Conservation (phyloP, 2,329 filamentous ascomycete genomes). For the Talaromyces albobiverticillius region DNA sequence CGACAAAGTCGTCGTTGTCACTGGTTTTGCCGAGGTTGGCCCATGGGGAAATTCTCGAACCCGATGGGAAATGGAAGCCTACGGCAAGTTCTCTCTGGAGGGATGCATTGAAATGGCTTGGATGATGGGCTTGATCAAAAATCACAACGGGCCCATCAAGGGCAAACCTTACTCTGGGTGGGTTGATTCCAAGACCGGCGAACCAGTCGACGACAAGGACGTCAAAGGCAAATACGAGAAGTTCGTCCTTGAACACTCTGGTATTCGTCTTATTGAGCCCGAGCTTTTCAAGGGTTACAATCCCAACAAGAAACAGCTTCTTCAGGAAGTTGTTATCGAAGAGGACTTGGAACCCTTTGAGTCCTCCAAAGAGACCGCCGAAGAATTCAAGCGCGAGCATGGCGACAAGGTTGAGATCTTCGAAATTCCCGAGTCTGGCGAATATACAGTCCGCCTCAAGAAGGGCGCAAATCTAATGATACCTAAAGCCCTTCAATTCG, state of each 20-base stretch:
- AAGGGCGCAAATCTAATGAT: constrained; percentile 95
- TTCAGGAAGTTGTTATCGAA: constrained; percentile 96
- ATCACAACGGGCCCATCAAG: constrained; percentile 94
- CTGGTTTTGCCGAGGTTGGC: constrained; percentile 85
- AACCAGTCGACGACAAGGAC: constrained; percentile 97
- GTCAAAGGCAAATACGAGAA: constrained; percentile 98
- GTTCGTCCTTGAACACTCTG: constrained; percentile 90
- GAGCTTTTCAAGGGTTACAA: constrained; percentile 97
- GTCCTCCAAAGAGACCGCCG: constrained; percentile 91
- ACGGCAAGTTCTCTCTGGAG: constrained; percentile 94
- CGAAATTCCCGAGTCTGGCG: constrained; percentile 87
- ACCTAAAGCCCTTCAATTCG: constrained; percentile 94
- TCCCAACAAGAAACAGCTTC: constrained; percentile 95
- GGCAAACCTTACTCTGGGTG: constrained; percentile 93
- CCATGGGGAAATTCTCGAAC: constrained; percentile 99
- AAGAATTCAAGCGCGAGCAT: constrained; percentile 96
- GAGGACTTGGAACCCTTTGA: constrained; percentile 97
- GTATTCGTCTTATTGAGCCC: constrained; percentile 95
- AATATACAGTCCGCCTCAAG: constrained; percentile 91
- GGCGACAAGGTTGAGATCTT: constrained; percentile 98
- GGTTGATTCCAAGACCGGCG: constrained; percentile 92
- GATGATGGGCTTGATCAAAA: constrained; percentile 99
- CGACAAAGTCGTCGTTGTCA: constrained; percentile 96
- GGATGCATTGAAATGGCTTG: constrained; percentile 99
- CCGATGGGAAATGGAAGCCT: constrained; percentile 98